Conservation (phyloP, 1,139 yeast genomes). For the Geotrichum aggregatum region DNA sequence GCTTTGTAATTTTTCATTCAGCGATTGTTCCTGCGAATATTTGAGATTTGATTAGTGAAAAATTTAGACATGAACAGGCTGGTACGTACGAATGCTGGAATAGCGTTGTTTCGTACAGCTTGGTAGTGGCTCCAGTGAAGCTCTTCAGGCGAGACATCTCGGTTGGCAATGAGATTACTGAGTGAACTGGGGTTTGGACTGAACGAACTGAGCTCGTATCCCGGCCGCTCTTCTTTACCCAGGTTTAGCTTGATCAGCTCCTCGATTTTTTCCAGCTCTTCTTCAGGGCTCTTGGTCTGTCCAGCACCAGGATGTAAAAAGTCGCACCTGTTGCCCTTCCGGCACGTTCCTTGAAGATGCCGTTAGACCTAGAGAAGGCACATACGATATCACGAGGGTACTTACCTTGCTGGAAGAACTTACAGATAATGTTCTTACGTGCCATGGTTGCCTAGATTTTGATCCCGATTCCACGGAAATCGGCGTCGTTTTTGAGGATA, state of each 20-base stretch:
- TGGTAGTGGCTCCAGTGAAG: conserved; percentile 47
- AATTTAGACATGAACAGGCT: background rate
- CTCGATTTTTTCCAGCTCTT: conserved; percentile 16
- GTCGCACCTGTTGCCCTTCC: conserved; percentile 27
- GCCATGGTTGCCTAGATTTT: conserved; percentile 14
- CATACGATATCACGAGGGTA: background rate
- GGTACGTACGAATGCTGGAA: conserved; percentile 30
- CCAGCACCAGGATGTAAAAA: conserved; percentile 25
- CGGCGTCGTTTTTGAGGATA: background rate
- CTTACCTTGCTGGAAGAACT: conserved; percentile 16
- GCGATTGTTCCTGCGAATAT: conserved; percentile 32
- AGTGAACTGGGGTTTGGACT: conserved; percentile 12
- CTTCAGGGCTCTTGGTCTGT: conserved; percentile 9
- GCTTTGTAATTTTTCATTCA: conserved; percentile 44
- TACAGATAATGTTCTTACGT: conserved; percentile 15
- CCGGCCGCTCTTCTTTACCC: conserved; percentile 7
- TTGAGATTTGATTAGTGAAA: conserved; percentile 19
- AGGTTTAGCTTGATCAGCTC: conserved; percentile 2
- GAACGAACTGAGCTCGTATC: conserved; percentile 14
- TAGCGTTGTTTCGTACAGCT: conserved; percentile 41
- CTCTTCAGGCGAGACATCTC: conserved; percentile 60
- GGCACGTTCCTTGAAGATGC: conserved; percentile 24
- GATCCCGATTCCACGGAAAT: too few relatives aligned
- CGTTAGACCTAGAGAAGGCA: background rate
- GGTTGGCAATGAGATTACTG: conserved; percentile 46